These are phyloP conservation scores for Boletus patriciae DNA, from an alignment of 768 basidiomycete genomes.

Conservation along the genomic window DNA sequence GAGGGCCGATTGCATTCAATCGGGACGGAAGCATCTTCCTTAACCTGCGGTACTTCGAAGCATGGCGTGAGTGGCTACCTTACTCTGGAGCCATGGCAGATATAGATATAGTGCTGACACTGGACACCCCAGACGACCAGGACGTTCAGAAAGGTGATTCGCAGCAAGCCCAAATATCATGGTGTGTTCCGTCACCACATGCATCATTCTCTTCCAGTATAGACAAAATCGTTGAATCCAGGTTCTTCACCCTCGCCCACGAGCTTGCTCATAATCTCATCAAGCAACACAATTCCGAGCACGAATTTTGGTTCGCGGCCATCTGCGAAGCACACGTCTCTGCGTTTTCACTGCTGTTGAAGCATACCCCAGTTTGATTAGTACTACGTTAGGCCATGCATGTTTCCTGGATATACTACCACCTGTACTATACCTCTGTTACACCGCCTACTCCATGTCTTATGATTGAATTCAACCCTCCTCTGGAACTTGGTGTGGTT, in stretches of 20 bases:
- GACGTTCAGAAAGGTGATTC: neutral
- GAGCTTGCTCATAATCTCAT: neutral
- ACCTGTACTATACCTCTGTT: too few species aligned
- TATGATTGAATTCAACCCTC: too few species aligned
- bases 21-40: too few species aligned
- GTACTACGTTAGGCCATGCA: too few species aligned
- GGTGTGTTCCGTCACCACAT: neutral
- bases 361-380: too few species aligned
- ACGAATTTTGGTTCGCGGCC: neutral
- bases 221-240: neutral
- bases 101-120: too few species aligned
- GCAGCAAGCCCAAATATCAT: neutral
- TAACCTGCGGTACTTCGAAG: too few species aligned
- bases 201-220: neutral
- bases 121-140: neutral
- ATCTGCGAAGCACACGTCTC: too few species aligned
- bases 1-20: constrained; percentile 90
- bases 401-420: too few species aligned
- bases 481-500: too few species aligned
- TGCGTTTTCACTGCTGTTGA: neutral
- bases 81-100: too few species aligned
- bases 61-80: constrained; percentile 63
- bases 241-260: neutral
- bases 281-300: neutral
- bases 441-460: too few species aligned